Base-by-base conservation (phyloP, 345 rosid genomes). In the Aquilaria yunnanensis region DNA sequence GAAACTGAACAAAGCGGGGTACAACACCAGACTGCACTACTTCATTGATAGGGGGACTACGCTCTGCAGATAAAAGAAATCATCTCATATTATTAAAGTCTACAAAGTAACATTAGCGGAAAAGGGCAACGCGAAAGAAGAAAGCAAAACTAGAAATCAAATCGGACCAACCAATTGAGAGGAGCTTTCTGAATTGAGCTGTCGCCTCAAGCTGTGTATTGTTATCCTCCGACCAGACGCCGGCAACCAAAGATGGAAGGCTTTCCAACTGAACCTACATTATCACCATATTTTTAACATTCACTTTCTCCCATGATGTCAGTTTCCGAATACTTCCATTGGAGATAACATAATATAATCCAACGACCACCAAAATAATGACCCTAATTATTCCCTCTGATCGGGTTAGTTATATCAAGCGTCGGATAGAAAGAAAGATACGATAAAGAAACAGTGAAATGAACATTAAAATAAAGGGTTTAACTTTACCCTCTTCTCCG, bases 1-100 rank as follows among this genome's bases (percentile, higher is more conserved):
- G 96, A 76, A 88, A 83, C 69, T 74, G 83, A 11, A 88, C 90
- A 68, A 88, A 73, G 41, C 89, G 89, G 67, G 96, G 96, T 65
- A 88, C 89, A 51, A 81, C 84, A 51, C 91, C 91, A 55, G 89
- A 70, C 60, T 74, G 79, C 54, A 87, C 78, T 63, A 88, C 91
- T 63, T 81, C 95, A 23, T 85, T 80, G 62, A 87, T 87, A 2
- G 95, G 95, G 58, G 95, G 95, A 60, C 84, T 79, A 29, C 87
- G 84, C 37, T 87, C 95, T 87, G 72, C 62, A 77, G 12, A 29
- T 59, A 59, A 4, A 68, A 37, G 32, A 33, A 2, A 49, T 5
- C 29, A 70, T 14, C 9, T 41, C 32, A 13, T 67, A 53, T 11
- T 54, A 12, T 31, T 47, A 31, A 43, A 49, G 10, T 2, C 32